Evolutionary conservation across 192 early-diverging fungal genomes (phyloP).

Genomic region (Entomortierella lignicola): DNA sequence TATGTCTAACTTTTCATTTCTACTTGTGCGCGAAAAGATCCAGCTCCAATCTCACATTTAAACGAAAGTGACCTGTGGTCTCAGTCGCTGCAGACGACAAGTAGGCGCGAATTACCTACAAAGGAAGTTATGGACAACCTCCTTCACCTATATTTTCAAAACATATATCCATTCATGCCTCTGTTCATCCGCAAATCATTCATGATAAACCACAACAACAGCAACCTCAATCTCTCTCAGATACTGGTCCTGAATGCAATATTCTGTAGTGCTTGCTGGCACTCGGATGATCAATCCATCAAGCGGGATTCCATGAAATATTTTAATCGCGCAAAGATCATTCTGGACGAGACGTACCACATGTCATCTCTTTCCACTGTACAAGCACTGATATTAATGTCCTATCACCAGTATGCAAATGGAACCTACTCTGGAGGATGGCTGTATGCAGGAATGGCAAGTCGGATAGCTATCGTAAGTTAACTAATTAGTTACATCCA

Average conservation of each 20-base stretch:
- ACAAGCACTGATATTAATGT: slow-evolving; percentile 73
- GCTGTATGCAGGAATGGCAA: slow-evolving; percentile 73
- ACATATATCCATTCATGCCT: slow-evolving; percentile 80
- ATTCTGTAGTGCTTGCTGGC: slow-evolving; percentile 64
- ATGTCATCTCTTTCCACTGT: slow-evolving; percentile 67
- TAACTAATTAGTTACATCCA: too few relatives aligned
- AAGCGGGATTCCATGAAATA: slow-evolving; percentile 56
- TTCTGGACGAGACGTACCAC: slow-evolving; percentile 78
- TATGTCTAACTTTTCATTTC: too few relatives aligned
- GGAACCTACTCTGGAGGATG: slow-evolving; percentile 76
- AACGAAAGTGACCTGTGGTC: slow-evolving; percentile 55
- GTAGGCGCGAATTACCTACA: slow-evolving; percentile 64
- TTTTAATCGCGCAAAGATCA: slow-evolving; percentile 78
- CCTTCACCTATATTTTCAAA: slow-evolving; percentile 72
- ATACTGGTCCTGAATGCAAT: slow-evolving; percentile 67
- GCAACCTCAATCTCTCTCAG: slow-evolving; percentile 50
- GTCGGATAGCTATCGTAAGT: slow-evolving; percentile 64
- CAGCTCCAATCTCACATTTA: slow-evolving; percentile 45
- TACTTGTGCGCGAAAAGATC: slow-evolving; percentile 13
- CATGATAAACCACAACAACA: slow-evolving; percentile 41
- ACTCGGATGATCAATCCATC: slow-evolving; percentile 57
- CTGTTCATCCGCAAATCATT: slow-evolving; percentile 69
- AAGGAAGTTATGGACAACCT: slow-evolving; percentile 67
- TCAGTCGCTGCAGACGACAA: slow-evolving; percentile 53
- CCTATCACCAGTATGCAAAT: slow-evolving; percentile 77